Percentiles rank a stretch among this genome's conserved stretches.
Conservation (phyloP, 164 flowering plant genomes). For the Macadamia tetraphylla region DNA sequence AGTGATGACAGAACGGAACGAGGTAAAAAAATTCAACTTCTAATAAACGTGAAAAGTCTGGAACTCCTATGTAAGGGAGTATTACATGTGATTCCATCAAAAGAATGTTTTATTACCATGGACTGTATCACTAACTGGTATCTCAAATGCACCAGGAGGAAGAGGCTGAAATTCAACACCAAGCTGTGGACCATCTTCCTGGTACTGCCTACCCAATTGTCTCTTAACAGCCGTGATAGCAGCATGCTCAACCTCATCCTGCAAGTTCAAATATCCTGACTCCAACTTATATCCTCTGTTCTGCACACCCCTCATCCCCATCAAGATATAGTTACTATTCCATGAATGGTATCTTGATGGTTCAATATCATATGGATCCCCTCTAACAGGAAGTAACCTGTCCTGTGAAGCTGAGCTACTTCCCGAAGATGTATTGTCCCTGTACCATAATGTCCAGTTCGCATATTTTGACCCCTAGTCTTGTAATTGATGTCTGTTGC, state of each 20-base stretch:
- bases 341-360: slow-evolving; percentile 27
- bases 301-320: slow-evolving; percentile 17
- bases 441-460: slow-evolving; percentile 21
- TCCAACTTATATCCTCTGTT: slow-evolving; percentile 39
- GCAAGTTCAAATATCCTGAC: slow-evolving; percentile 69
- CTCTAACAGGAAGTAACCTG: slow-evolving; percentile 23
- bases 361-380: slow-evolving; percentile 26
- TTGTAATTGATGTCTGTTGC: slow-evolving; percentile 31
- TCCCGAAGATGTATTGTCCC: slow-evolving; percentile 67
- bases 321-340: slow-evolving; percentile 20
- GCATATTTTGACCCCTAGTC: slow-evolving; percentile 22
- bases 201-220: slow-evolving; percentile 69
- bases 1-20: not conserved
- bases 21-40: not conserved
- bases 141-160: slow-evolving; percentile 89
- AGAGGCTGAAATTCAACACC: slow-evolving; percentile 73
- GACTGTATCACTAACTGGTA: slow-evolving; percentile 14
- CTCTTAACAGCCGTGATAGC: slow-evolving; percentile 79
- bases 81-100: not conserved
- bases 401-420: slow-evolving; percentile 61
- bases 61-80: not conserved
- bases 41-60: not conserved
- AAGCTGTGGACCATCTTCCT: slow-evolving; percentile 81
- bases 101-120: slow-evolving; percentile 16
- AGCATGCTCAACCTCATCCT: slow-evolving; percentile 65